A percentile compares a stretch with the other conserved stretches of the same genome.
Evolutionary conservation across 2,329 filamentous ascomycete species (phyloP).

Genomic region (Cladosporium sp.): DNA sequence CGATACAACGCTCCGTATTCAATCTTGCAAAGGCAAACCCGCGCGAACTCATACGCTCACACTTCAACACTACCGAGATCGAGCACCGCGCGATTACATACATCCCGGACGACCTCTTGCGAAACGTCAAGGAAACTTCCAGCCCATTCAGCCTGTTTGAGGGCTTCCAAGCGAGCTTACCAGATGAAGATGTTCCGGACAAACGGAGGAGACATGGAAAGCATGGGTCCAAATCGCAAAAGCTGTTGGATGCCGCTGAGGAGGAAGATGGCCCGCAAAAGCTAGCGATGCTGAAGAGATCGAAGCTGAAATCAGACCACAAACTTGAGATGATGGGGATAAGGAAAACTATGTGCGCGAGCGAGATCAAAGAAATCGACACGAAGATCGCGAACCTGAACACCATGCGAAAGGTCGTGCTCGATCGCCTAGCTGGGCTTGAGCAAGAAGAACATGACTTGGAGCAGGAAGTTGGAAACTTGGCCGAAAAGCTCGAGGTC

Average conservation of each 20-base stretch:
- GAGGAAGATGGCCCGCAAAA: conserved; percentile 61
- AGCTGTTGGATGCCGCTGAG: conserved; percentile 62
- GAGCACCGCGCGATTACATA: conserved; percentile 87
- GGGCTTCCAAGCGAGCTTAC: conserved; percentile 88
- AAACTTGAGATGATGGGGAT: conserved; percentile 86
- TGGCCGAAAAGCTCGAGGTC: conserved; percentile 61
- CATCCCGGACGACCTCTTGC: conserved; percentile 83
- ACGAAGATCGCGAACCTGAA: conserved; percentile 92
- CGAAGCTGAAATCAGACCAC: conserved; percentile 75
- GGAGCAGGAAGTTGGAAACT: conserved; percentile 71
- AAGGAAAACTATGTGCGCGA: conserved; percentile 95
- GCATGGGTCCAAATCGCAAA: conserved; percentile 69
- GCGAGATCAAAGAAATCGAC: conserved; percentile 94
- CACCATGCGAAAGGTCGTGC: conserved; percentile 85
- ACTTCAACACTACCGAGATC: conserved; percentile 85
- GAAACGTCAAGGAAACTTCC: conserved; percentile 80
- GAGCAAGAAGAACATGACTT: conserved; percentile 88
- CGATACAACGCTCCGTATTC: conserved; percentile 84
- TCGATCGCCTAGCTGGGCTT: conserved; percentile 78
- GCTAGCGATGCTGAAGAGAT: conserved; percentile 71
- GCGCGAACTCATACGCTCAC: conserved; percentile 89
- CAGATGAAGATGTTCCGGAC: conserved; percentile 52
- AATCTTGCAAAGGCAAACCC: conserved; percentile 86
- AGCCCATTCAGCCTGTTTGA: conserved; percentile 93
- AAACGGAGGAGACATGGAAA: conserved; percentile 65